Evolutionary conservation across 108 stramenopile species (phyloP).

Genomic region (Pseudonitzschia pungens): DNA sequence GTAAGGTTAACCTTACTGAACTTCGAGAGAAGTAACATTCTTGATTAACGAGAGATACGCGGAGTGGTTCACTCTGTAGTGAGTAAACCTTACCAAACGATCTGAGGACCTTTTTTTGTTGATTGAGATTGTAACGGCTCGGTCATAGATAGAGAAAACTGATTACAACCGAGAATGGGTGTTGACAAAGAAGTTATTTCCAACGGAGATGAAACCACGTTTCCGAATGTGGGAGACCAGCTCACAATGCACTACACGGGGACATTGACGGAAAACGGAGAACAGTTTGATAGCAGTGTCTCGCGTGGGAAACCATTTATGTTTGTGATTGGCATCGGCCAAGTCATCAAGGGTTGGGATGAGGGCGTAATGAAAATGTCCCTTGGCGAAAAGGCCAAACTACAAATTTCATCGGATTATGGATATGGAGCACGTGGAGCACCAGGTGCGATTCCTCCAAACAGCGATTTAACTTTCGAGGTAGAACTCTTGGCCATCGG

Average conservation of each 20-base stretch:
- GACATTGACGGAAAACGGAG: slow-evolving; percentile 65
- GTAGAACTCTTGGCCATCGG: slow-evolving; percentile 74
- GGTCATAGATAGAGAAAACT: neutral
- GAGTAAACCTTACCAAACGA: too few species aligned
- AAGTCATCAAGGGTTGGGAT: slow-evolving; percentile 55
- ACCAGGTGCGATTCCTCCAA: slow-evolving; percentile 88
- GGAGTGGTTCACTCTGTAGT: too few species aligned
- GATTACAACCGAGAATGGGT: slow-evolving; percentile 34
- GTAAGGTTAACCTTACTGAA: too few species aligned
- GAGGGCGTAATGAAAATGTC: slow-evolving; percentile 60
- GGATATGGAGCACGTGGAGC: slow-evolving; percentile 88
- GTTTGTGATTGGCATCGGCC: slow-evolving; percentile 60
- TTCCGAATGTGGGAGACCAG: slow-evolving; percentile 73
- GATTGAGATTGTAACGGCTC: too few species aligned
- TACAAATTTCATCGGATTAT: slow-evolving; percentile 78
- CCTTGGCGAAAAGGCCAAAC: slow-evolving; percentile 78
- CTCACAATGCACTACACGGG: slow-evolving; percentile 88
- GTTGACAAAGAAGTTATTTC: slow-evolving; percentile 57
- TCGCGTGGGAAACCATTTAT: slow-evolving; percentile 73
- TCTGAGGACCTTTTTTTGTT: too few species aligned
- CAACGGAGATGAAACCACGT: slow-evolving; percentile 70
- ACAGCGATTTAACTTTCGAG: slow-evolving; percentile 82
- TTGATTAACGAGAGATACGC: too few species aligned
- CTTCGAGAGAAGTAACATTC: too few species aligned
- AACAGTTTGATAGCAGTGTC: slow-evolving; percentile 73